These are phyloP conservation scores for Cucurbita pepo DNA, from an alignment of 306 rosid genomes.

Conservation along the genomic window DNA sequence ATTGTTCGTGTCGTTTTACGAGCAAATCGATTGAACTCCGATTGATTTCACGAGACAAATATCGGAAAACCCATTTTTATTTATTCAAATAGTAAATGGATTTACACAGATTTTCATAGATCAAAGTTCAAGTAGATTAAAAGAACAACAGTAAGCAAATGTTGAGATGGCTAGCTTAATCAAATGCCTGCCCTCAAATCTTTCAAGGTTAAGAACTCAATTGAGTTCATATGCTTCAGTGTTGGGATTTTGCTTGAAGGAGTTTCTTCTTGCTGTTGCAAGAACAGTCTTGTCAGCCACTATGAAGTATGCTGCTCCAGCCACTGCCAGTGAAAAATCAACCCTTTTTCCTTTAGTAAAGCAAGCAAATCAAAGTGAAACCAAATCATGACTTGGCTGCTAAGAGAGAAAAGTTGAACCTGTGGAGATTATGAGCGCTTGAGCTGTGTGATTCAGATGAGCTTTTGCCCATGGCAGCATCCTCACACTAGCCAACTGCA, in stretches of 20 bases:
- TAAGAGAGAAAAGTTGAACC: conserved; percentile 21
- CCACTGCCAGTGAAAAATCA: conserved; percentile 32
- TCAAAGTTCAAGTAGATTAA: background rate
- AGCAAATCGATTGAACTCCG: no score
- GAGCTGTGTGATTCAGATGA: conserved; percentile 82
- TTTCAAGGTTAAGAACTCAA: background rate
- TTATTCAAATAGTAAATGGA: background rate
- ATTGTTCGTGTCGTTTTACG: background rate
- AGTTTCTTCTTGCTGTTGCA: conserved; percentile 90
- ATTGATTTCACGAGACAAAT: background rate
- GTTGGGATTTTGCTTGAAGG: conserved; percentile 39
- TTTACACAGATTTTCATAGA: background rate
- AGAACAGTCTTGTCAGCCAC: conserved; percentile 96
- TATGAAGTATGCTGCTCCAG: conserved; percentile 95
- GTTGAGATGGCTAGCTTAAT: background rate
- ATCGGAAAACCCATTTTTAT: background rate
- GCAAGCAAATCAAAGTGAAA: background rate
- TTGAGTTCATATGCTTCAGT: conserved; percentile 16
- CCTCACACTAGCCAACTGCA: conserved; percentile 86
- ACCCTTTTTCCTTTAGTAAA: background rate
- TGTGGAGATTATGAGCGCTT: conserved; percentile 91
- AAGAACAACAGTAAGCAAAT: background rate
- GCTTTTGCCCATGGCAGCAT: conserved; percentile 98
- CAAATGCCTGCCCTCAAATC: background rate
- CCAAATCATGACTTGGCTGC: background rate